Evolutionary conservation across 352 stramenopile genomes (phyloP), one percentile per base, ranked within the genome.

Genomic region (Albugo candida): DNA sequence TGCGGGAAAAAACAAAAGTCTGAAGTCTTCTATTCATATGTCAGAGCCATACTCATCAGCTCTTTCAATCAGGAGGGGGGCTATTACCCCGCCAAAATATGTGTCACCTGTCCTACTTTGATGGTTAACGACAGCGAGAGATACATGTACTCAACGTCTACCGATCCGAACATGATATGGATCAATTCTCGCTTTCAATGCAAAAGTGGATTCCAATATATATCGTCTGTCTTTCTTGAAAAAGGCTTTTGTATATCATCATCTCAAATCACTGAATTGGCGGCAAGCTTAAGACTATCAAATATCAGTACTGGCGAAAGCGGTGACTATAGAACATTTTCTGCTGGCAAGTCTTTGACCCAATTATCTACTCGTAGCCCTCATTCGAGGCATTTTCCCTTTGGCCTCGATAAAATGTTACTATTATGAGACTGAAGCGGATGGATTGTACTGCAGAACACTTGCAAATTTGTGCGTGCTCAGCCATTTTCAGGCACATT

Each of bases 391-490:
- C 48, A 63, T 80, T 8, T 93, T 85, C 51, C 48, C 72, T 31
- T 52, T 72, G 31, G 68, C 76, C 6, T 70, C 73, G 13, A 73
- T 54, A n/a, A 63, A 70, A 2, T 97, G 88, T 46, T 92, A 92
- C 55, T 93, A 85, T 52, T 94, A 93, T 54, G 55, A 67, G 27
- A 76, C 45, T 24, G 67, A 78, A 18, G 59, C 60, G 38, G 67
- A 86, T 38, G 71, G 70, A 16, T 49, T 39, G 27, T 81, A 75
- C 45, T 97, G 88, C 47, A 85, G 96, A 55, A 61, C 66, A 5
- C 67, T 97, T 5, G 80, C 75, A 11, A 97, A 96, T 53, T 52
- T 97, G 13, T 97, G 92, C 47, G 85, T 95, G 8, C 53, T 97
- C n/a, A 76, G 91, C 49, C 74, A 95, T 53, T 94, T 96, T 50